Evolutionary conservation across 2,329 filamentous ascomycete species (phyloP).

Genomic region (Hypoxylon sp.): DNA sequence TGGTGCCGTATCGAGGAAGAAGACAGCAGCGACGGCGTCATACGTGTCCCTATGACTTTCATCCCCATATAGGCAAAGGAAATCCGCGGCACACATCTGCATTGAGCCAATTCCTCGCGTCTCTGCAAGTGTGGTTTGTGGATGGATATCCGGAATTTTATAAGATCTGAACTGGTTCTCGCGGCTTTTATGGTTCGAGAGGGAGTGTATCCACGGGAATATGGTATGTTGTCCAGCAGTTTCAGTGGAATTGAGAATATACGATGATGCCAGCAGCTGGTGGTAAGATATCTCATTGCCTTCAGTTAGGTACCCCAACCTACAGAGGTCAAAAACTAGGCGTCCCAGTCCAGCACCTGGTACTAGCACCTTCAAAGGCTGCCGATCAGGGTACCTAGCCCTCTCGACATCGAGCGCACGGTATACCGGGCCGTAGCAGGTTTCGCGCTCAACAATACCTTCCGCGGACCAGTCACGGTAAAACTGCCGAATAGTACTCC

Average conservation of each 20-base stretch:
- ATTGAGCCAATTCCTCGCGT: constrained; percentile 71
- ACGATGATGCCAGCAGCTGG: constrained; percentile 87
- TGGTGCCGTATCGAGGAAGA: constrained; percentile 97
- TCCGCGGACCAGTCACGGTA: constrained; percentile 94
- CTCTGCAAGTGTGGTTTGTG: constrained; percentile 66
- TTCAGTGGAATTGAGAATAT: constrained; percentile 78
- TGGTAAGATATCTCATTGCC: constrained; percentile 98
- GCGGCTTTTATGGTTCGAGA: constrained; percentile 85
- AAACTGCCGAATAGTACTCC: constrained; percentile 92
- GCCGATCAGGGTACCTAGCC: constrained; percentile 45
- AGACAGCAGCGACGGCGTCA: constrained; percentile 88
- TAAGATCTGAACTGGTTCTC: constrained; percentile 81
- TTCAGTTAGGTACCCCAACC: constrained; percentile 79
- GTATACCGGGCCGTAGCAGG: constrained; percentile 82
- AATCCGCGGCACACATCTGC: constrained; percentile 95
- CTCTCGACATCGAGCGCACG: constrained; percentile 69
- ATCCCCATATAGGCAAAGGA: constrained; percentile 84
- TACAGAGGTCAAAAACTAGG: constrained; percentile 88
- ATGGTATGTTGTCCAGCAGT: constrained; percentile 75
- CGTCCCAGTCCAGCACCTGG: constrained; percentile 91
- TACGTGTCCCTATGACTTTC: constrained; percentile 72
- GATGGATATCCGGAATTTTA: constrained; percentile 84
- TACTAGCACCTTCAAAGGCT: constrained; percentile 77
- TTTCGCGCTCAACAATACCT: constrained; percentile 79
- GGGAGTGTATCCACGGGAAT: constrained; percentile 87